Evolutionary conservation across 352 stramenopile species (phyloP), one percentile per base, ranked within the genome.

Genomic region (Phytopythium oedochilum): DNA sequence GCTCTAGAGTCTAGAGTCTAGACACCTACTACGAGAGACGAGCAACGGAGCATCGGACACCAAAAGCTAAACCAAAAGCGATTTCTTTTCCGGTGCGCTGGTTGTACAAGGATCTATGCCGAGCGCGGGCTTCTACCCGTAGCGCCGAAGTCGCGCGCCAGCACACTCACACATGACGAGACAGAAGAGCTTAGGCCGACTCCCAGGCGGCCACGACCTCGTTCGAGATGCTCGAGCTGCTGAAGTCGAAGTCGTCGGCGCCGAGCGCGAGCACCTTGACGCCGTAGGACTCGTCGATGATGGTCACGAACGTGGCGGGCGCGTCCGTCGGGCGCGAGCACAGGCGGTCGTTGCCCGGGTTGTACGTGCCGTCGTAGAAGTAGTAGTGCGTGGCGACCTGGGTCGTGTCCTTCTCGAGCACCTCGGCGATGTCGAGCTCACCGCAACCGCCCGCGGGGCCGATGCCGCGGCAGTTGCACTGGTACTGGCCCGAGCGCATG

Each of bases 321-420:
- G 55, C 63, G 26, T 77, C 64, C 9, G 55, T 63, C 8, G 82
- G 79, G 25, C 82, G 82, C 54, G 68, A 71, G 56, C 57, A 55
- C 53, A 78, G 89, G 58, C 72, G 65, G 61, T 92, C 82, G 62
- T 88, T 74, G 48, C 79, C 79, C 17, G 78, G 69, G 28, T 74
- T 72, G 58, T 68, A 63, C 49, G 51, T 65, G 55, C 68, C 77
- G 25, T 89, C 67, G 67, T 88, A 88, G 62, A 83, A 85, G 76
- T 92, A 92, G 66, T 85, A 90, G 76, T 92, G 82, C 23, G 79
- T 90, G 29, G 82, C 73, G n/a, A 88, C 55, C 42, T 69, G 65
- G 62, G 34, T 80, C 44, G 63, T 63, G 63, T 88, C 75, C 55
- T 81, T 86, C 54, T 75, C 63, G 18, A 92, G 59, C 39, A 88